These are phyloP conservation scores for Scutellaria barbata DNA, from an alignment of 257 asterid species.

Conservation along the genomic window DNA sequence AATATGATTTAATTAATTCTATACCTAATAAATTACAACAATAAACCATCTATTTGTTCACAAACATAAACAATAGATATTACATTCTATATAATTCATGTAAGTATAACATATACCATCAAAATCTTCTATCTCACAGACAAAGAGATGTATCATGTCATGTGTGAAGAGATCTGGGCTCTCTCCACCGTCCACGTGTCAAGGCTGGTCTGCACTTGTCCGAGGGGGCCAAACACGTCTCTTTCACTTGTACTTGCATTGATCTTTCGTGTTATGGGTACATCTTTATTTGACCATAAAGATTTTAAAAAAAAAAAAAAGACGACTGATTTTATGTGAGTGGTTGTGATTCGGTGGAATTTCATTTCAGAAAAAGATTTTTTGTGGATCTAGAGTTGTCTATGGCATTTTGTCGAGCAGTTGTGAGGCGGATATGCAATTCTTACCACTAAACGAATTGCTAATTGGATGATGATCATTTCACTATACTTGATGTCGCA, in stretches of 20 bases:
- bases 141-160: conserved; percentile 30
- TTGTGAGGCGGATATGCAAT: conserved; percentile 18
- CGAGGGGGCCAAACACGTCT: conserved; percentile 45
- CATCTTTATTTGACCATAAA: conserved; percentile 22
- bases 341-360: conserved; percentile 27
- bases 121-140: conserved; percentile 13
- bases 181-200: conserved; percentile 40
- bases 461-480: conserved; percentile 33
- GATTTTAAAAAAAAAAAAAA: neutral
- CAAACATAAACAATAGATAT: too few relatives aligned
- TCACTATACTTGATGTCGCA: conserved; percentile 29
- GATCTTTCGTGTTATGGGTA: conserved; percentile 10
- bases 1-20: neutral
- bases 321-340: conserved; percentile 14
- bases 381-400: neutral
- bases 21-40: too few relatives aligned
- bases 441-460: conserved; percentile 11
- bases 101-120: too few relatives aligned
- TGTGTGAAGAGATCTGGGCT: conserved; percentile 25
- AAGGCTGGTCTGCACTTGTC: conserved; percentile 17
- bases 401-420: conserved; percentile 32
- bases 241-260: conserved; percentile 28
- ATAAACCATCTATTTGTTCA: too few relatives aligned
- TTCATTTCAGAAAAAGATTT: neutral
- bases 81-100: too few relatives aligned